Evolutionary conservation across 2,329 filamentous ascomycete genomes (phyloP), one percentile per base, ranked within the genome.

Genomic region (Colletotrichum tanaceti): DNA sequence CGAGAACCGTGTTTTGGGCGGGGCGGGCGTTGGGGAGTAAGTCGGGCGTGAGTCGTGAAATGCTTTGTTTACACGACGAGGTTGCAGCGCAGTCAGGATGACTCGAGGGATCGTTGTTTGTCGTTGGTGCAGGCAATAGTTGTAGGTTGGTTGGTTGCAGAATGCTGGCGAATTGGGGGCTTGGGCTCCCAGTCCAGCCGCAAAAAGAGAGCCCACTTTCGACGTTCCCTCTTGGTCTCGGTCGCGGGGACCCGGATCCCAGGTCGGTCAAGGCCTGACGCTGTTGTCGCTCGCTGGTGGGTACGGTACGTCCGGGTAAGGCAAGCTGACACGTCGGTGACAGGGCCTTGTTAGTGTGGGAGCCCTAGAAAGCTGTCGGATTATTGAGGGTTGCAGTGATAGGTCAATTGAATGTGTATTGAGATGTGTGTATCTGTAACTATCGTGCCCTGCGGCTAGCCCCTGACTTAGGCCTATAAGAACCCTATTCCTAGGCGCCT

Each of bases 41-140:
- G 41, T 38, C 43, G 24, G 65, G 6, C 47, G 61, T 68, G 55
- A 68, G 65, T 68, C 61, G 65, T 59, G 54, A 47, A 28, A 49
- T 50, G 43, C 50, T 50, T 65, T 65, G 61, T 50, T 60, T 68
- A 52, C 54, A 28, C 22, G 62, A 46, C 47, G 61, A 54, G 57
- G 61, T 65, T 65, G 61, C 18, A 46, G 18, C n/a, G 50, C 54
- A 63, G 43, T 63, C 43, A 35, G 52, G 65, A 68, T 65, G 62
- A 65, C 62, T 60, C 62, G 62, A 35, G 41, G 43, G 43, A 24
- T 39, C n/a, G 54, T 53, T 16, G 58, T 52, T 32, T 63, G 54
- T 49, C 49, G 63, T 50, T 50, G 24, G 38, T 47, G 47, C 32
- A 50, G 16, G 43, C n/a, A n/a, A 16, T 39, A 22, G 28, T 44